Evolutionary conservation across 306 rosid genomes (phyloP).

Genomic region (Carpinus viminea): DNA sequence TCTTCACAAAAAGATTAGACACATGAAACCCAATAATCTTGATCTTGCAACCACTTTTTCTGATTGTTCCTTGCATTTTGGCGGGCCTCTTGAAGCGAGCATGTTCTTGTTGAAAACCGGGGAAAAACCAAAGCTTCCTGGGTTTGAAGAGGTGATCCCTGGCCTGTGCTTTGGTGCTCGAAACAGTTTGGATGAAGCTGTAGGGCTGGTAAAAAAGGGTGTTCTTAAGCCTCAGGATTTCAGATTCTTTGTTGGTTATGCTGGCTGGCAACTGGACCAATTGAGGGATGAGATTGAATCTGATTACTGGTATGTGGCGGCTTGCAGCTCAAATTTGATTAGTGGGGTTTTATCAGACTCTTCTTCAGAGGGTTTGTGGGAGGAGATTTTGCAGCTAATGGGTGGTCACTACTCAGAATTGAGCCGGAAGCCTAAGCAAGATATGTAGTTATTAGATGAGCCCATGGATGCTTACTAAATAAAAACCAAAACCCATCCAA

Average conservation of each 20-base stretch:
- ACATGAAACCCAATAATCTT: slow-evolving; percentile 81
- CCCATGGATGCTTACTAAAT: slow-evolving; percentile 20
- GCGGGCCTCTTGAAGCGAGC: slow-evolving; percentile 97
- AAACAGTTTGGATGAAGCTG: slow-evolving; percentile 86
- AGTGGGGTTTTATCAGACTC: slow-evolving; percentile 53
- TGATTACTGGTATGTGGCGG: slow-evolving; percentile 92
- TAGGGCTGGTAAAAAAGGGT: slow-evolving; percentile 84
- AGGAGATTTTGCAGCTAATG: slow-evolving; percentile 87
- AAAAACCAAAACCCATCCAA: slow-evolving; percentile 23
- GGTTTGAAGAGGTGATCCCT: slow-evolving; percentile 86
- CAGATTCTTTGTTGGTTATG: slow-evolving; percentile 91
- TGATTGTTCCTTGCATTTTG: slow-evolving; percentile 83
- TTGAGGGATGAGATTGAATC: slow-evolving; percentile 91
- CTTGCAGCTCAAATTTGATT: slow-evolving; percentile 90
- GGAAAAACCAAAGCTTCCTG: slow-evolving; percentile 63
- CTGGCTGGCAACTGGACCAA: slow-evolving; percentile 99
- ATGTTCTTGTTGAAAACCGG: slow-evolving; percentile 77
- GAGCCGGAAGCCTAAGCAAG: slow-evolving; percentile 97
- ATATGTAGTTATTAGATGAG: slow-evolving; percentile 50
- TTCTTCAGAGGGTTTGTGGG: slow-evolving; percentile 81
- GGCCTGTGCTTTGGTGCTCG: slow-evolving; percentile 91
- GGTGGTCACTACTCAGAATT: slow-evolving; percentile 92
- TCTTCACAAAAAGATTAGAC: slow-evolving; percentile 79
- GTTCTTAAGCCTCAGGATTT: slow-evolving; percentile 79
- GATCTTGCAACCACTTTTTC: slow-evolving; percentile 88